Percentiles rank a stretch among this genome's conserved stretches.
Conservation (phyloP, 306 rosid genomes). For the Quercus gilva region DNA sequence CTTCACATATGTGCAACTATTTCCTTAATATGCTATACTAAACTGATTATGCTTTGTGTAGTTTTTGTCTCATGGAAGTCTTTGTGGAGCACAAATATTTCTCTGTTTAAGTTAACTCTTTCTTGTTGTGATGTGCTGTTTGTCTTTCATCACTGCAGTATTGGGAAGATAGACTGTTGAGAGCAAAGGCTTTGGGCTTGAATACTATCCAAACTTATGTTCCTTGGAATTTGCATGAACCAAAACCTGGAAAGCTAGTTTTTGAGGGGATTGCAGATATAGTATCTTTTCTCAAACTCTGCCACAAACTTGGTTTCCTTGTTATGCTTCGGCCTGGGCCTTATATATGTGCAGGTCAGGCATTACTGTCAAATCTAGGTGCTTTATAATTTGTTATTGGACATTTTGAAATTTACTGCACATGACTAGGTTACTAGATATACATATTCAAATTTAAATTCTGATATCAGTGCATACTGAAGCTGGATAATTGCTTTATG, state of each 20-base stretch:
- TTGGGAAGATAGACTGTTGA: conserved; percentile 93
- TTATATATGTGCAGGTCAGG: conserved; percentile 82
- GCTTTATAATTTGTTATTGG: background rate
- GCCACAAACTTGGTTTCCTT: conserved; percentile 68
- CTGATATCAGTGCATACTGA: background rate
- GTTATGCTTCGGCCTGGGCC: conserved; percentile 96
- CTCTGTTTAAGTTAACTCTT: conserved; percentile 23
- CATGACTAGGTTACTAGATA: background rate
- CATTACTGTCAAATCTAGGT: conserved; percentile 11
- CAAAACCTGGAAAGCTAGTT: conserved; percentile 57
- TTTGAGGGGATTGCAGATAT: conserved; percentile 81
- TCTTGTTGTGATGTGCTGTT: conserved; percentile 15
- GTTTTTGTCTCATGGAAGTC: background rate
- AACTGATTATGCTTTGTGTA: background rate
- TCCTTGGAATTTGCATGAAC: conserved; percentile 97
- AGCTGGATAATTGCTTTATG: background rate
- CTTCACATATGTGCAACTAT: background rate
- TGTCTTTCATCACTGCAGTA: conserved; percentile 51
- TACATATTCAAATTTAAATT: background rate
- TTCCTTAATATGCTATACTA: background rate
- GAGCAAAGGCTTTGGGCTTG: conserved; percentile 92
- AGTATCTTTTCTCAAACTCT: conserved; percentile 65
- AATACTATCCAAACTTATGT: conserved; percentile 87
- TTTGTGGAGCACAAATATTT: background rate
- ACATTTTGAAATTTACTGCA: background rate